Conservation (phyloP, 176 grass and related monocot genomes). For the Bolboschoenus planiculmis region DNA sequence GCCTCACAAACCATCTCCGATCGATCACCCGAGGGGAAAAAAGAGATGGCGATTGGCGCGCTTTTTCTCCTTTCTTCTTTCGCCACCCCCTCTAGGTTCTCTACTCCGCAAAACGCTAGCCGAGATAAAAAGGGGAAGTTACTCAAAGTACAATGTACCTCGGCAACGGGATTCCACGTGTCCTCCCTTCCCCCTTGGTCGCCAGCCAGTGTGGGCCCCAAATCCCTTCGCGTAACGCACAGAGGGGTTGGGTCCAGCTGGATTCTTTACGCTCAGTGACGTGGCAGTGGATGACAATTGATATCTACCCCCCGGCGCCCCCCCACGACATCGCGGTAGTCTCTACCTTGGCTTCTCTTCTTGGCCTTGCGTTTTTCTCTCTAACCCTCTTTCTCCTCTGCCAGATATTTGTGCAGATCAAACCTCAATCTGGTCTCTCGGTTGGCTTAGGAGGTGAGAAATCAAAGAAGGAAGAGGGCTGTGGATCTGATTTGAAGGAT, state of each 20-base stretch:
- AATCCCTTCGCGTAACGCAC: neutral
- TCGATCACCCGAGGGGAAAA: too few species aligned
- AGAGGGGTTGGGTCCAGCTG: neutral
- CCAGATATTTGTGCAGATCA: slow-evolving; percentile 12
- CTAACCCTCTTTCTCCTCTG: slow-evolving; percentile 20
- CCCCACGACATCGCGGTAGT: too few species aligned
- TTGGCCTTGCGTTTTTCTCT: neutral
- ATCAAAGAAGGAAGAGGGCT: neutral
- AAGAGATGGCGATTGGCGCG: neutral
- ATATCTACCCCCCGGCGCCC: slow-evolving; percentile 7
- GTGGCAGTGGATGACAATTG: slow-evolving; percentile 20
- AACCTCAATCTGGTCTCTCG: neutral
- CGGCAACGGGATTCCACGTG: neutral
- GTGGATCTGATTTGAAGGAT: too few species aligned
- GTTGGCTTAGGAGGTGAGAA: neutral
- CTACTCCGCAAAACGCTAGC: too few species aligned
- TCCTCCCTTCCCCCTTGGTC: neutral
- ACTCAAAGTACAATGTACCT: too few species aligned
- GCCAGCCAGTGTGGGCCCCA: neutral
- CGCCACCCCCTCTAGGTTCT: neutral
- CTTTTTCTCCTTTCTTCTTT: neutral
- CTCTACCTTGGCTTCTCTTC: neutral
- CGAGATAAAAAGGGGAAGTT: too few species aligned
- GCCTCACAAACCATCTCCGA: too few species aligned
- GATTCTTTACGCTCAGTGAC: neutral